Conservation (phyloP, 306 rosid genomes). For the Dalbergia cultrata region DNA sequence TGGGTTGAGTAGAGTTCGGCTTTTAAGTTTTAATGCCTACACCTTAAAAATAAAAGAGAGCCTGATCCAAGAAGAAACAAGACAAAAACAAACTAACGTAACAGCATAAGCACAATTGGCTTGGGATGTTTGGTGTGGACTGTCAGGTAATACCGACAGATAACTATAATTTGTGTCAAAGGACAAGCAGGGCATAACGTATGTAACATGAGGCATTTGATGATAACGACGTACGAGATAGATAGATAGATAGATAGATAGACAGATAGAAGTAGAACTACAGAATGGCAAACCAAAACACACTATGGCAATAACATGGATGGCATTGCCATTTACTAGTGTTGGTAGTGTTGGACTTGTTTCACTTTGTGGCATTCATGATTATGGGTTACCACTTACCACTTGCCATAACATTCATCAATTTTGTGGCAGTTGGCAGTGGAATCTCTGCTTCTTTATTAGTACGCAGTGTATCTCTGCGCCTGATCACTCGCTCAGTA, state of each 20-base stretch:
- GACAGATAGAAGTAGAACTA: neutral
- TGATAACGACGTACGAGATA: neutral
- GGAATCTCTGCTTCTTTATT: no score
- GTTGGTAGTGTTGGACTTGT: no score
- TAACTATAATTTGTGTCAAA: neutral
- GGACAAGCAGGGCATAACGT: neutral
- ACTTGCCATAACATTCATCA: no score
- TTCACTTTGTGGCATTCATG: no score
- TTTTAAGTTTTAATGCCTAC: neutral
- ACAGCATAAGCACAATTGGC: no score
- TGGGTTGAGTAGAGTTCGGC: neutral
- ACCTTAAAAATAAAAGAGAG: neutral
- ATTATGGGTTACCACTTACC: no score
- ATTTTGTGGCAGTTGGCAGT: no score
- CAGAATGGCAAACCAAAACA: neutral
- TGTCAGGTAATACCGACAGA: conserved; percentile 21
- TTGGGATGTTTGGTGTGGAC: neutral
- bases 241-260: no score
- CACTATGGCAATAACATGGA: neutral
- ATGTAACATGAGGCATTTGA: neutral
- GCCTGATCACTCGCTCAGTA: no score
- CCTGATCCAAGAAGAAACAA: neutral
- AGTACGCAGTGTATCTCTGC: no score
- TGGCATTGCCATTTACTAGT: no score
- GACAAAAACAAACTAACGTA: neutral